Evolutionary conservation across 1,284 basidiomycete species (phyloP).

Genomic region (Gomphus sp.): DNA sequence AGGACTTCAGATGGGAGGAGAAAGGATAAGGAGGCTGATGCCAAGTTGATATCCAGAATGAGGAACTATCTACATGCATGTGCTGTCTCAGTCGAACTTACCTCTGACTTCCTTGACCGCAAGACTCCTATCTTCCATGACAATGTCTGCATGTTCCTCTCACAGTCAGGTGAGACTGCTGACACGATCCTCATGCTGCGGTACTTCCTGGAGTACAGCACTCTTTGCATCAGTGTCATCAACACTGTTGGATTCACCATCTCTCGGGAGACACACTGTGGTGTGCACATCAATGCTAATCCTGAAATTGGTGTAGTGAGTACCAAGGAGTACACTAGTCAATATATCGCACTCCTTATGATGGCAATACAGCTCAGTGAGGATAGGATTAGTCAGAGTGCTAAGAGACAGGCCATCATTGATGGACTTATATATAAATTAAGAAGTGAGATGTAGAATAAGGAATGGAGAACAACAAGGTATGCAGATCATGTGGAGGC

Average conservation of each 20-base stretch:
- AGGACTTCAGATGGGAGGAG: too few species aligned
- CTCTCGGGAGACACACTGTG: slow-evolving; percentile 97
- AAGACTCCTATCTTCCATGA: slow-evolving; percentile 99
- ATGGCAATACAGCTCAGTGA: slow-evolving; percentile 97
- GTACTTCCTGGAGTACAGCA: slow-evolving; percentile 95
- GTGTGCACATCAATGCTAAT: slow-evolving; percentile 99
- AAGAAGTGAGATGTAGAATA: too few species aligned
- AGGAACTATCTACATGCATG: too few species aligned
- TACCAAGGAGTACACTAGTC: slow-evolving; percentile 99
- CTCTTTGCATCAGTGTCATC: slow-evolving; percentile 93
- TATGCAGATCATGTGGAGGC: too few species aligned
- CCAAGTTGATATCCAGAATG: too few species aligned
- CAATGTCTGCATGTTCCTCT: slow-evolving; percentile 95
- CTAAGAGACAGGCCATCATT: slow-evolving; percentile 91
- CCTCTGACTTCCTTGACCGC: slow-evolving; percentile 97
- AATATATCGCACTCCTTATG: slow-evolving; percentile 98
- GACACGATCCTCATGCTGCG: slow-evolving; percentile 95
- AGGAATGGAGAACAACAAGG: too few species aligned
- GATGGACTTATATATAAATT: too few species aligned
- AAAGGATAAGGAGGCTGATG: too few species aligned
- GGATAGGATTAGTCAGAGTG: slow-evolving; percentile 89
- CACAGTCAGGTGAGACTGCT: slow-evolving; percentile 97
- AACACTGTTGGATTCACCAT: slow-evolving; percentile 99
- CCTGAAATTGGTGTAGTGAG: slow-evolving; percentile 99
- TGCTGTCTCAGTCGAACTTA: slow-evolving; percentile 95